These are phyloP conservation scores for Hippophae tibetana DNA, from an alignment of 306 rosid genomes.

Conservation along the genomic window DNA sequence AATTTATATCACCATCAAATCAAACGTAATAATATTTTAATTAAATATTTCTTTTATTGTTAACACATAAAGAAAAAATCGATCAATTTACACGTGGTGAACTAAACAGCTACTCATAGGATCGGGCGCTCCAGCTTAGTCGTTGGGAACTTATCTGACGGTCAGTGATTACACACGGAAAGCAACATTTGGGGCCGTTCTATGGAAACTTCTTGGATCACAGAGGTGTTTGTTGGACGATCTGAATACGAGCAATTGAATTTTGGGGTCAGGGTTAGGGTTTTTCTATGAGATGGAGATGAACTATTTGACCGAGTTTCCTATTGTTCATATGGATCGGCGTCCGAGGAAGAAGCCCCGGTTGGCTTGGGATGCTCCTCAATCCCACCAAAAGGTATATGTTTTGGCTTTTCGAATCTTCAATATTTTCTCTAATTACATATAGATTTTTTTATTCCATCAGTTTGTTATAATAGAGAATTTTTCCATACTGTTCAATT, in stretches of 20 bases:
- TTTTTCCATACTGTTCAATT: not conserved
- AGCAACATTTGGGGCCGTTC: too few relatives aligned
- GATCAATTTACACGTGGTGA: too few relatives aligned
- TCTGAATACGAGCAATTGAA: slow-evolving; percentile 9
- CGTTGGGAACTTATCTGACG: too few relatives aligned
- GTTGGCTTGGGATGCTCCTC: slow-evolving; percentile 40
- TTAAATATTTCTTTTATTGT: too few relatives aligned
- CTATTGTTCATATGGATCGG: slow-evolving; percentile 36
- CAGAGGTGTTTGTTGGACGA: not conserved
- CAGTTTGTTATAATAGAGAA: not conserved
- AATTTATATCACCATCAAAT: too few relatives aligned
- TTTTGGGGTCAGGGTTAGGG: slow-evolving; percentile 16
- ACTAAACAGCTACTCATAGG: too few relatives aligned
- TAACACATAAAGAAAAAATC: too few relatives aligned
- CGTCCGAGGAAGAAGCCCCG: slow-evolving; percentile 47
- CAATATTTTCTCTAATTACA: not conserved
- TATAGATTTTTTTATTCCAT: not conserved
- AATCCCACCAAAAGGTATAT: slow-evolving; percentile 34
- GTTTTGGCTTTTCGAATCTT: not conserved
- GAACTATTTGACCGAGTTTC: slow-evolving; percentile 33
- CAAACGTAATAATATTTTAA: too few relatives aligned
- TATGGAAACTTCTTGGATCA: too few relatives aligned
- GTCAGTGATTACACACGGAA: too few relatives aligned
- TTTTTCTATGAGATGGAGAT: slow-evolving; percentile 26
- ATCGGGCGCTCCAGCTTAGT: too few relatives aligned